Base-by-base conservation (phyloP, 1,139 yeast genomes). In the Yamadazyma spencermartinsiae region DNA sequence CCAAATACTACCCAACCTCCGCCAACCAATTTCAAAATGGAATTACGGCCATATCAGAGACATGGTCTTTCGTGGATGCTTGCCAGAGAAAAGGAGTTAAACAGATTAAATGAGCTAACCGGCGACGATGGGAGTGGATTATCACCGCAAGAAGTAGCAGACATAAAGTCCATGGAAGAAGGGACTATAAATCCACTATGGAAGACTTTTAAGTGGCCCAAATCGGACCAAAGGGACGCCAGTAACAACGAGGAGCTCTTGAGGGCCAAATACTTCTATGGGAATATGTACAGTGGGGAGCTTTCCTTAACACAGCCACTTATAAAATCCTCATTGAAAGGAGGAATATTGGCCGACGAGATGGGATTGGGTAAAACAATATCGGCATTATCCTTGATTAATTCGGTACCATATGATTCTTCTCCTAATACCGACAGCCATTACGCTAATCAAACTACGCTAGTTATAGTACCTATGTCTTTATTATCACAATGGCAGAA, bases 291-390 rank as follows among this genome's bases (percentile, higher is more conserved):
- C 56, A 81, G 85, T 41, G 97, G 97, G 3, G 92, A 86, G 45
- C 73, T 92, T 41, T 80, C 94, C 0, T 52, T 79, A 15, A 74
- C 74, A 14, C 79, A 76, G 47, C 98, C 98, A 1, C 46, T 79
- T 4, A 60, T 83, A 6, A 77, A 74, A 43, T 68, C 82, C 0
- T 61, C 76, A 24, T 71, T 81, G 28, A 65, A 66, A 43, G 98
- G 98, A 16, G 98, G 98, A 1, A 86, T 90, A 13, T 65, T 90
- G n/a, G 96, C 97, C 0, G 98, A 90, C 61, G 98, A 90, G 58
- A 90, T 90, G 98, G 98, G 98, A 0, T 69, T 90, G 6, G 98
- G 98, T 32, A 90, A 90, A 55, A 90, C 98, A 0, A 86, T 90
- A 15, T 85, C 96, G 0, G 80, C 95, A 0, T 61, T 88, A 44